These are phyloP conservation scores for Trametes versicolor DNA, from an alignment of 1,284 basidiomycete species.

Conservation along the genomic window DNA sequence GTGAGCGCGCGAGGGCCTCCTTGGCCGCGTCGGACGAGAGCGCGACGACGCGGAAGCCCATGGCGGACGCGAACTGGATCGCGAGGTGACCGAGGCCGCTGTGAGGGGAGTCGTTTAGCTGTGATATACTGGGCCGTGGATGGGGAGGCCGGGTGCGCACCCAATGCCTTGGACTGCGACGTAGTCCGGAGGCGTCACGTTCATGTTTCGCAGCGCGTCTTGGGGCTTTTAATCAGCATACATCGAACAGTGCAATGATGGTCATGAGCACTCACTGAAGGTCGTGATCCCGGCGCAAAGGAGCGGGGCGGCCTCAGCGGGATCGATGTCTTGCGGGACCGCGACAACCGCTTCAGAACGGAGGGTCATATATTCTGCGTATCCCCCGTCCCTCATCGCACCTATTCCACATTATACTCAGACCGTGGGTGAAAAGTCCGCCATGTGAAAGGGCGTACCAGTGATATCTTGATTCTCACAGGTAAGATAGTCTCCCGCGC, in stretches of 20 bases:
- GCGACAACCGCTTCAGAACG: conserved; percentile 62
- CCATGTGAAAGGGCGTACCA: conserved; percentile 43
- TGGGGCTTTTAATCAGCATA: background rate
- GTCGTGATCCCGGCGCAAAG: conserved; percentile 70
- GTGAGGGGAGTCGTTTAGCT: background rate
- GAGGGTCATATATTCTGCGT: conserved; percentile 39
- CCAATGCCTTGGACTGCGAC: conserved; percentile 47
- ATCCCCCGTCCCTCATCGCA: conserved; percentile 30
- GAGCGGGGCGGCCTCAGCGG: conserved; percentile 82
- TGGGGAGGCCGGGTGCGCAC: conserved; percentile 28
- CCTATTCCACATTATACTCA: conserved; percentile 13
- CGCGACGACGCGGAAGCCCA: conserved; percentile 45
- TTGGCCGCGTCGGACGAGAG: conserved; percentile 43
- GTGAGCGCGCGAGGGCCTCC: conserved; percentile 38
- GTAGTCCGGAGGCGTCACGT: conserved; percentile 40
- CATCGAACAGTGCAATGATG: background rate
- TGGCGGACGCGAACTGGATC: conserved; percentile 42
- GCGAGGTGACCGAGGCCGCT: conserved; percentile 47
- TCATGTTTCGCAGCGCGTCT: conserved; percentile 41
- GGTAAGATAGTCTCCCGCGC: conserved; percentile 34
- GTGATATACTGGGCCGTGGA: background rate
- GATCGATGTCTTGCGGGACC: conserved; percentile 75
- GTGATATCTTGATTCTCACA: conserved; percentile 40
- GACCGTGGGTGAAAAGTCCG: conserved; percentile 32
- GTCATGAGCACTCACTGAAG: conserved; percentile 32